Evolutionary conservation across 169 alveolate genomes (phyloP).

Genomic region (Cystoisospora suis): DNA sequence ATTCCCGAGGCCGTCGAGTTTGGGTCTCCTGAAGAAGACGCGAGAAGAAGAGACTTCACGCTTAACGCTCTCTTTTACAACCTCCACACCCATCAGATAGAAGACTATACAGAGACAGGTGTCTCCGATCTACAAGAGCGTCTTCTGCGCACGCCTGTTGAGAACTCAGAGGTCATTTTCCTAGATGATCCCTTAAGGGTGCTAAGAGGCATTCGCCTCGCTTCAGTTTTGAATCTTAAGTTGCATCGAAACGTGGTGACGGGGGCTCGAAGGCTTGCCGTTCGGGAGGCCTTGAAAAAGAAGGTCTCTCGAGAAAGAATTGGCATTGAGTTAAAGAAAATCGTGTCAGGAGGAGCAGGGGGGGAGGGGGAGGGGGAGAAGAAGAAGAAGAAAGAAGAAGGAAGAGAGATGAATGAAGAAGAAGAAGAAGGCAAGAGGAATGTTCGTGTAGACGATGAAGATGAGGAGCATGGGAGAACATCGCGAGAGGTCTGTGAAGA

Average conservation of each 20-base stretch:
- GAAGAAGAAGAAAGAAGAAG: background rate
- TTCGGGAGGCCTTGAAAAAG: conserved; percentile 55
- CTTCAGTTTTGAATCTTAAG: conserved; percentile 71
- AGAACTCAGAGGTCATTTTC: conserved; percentile 90
- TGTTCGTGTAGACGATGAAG: background rate
- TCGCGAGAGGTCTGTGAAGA: too few species aligned
- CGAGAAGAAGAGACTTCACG: conserved; percentile 97
- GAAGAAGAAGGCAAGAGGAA: background rate
- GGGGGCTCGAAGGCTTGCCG: conserved; percentile 30
- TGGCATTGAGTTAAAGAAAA: conserved; percentile 71
- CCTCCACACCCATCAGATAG: conserved; percentile 89
- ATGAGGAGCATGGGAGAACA: background rate
- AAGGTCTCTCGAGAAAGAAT: conserved; percentile 70
- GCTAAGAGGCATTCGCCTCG: conserved; percentile 96
- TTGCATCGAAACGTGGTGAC: background rate
- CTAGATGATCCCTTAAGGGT: conserved; percentile 98
- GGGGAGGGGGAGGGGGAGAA: background rate
- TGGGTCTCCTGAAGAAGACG: conserved; percentile 84
- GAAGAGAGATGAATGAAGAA: background rate
- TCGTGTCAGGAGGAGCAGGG: conserved; percentile 44
- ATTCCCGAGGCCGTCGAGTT: conserved; percentile 88
- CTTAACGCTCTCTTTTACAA: conserved; percentile 96
- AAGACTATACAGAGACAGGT: conserved; percentile 91
- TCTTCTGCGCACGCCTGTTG: conserved; percentile 92
- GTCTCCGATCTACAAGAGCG: conserved; percentile 87